Percentiles rank a stretch among this genome's conserved stretches.
Conservation (phyloP, 2,329 filamentous ascomycete genomes). For the Daldinia eschscholtzii region DNA sequence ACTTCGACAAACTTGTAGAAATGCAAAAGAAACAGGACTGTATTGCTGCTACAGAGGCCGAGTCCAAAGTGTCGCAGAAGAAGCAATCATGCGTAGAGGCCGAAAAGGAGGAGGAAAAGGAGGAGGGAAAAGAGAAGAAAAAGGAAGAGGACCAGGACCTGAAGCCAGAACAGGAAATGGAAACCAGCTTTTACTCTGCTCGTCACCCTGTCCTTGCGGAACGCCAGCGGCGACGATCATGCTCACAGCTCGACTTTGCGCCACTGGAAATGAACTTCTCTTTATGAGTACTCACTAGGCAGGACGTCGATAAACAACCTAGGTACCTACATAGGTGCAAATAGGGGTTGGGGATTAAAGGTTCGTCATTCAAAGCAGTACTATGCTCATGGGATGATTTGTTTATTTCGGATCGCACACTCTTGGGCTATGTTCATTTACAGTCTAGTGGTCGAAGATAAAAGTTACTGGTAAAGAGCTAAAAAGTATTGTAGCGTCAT, state of each 20-base stretch:
- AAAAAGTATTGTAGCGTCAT: too few species aligned
- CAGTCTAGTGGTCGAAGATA: too few species aligned
- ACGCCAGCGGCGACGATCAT: constrained; percentile 6
- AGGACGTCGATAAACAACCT: background rate
- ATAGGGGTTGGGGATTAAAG: background rate
- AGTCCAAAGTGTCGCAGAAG: too few species aligned
- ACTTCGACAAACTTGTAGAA: too few species aligned
- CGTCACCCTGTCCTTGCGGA: background rate
- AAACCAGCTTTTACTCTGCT: background rate
- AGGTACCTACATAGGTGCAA: too few species aligned
- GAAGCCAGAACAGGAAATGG: too few species aligned
- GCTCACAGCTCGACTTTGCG: background rate
- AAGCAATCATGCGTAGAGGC: too few species aligned
- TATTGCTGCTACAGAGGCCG: too few species aligned
- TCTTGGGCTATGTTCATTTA: background rate
- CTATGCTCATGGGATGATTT: background rate
- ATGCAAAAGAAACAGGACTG: too few species aligned
- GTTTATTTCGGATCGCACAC: background rate
- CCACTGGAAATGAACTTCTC: too few species aligned
- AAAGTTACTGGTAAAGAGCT: background rate
- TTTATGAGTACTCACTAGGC: background rate
- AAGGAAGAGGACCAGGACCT: background rate
- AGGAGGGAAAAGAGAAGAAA: background rate
- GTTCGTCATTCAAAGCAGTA: background rate
- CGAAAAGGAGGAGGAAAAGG: background rate